These are phyloP conservation scores for Phytophthora parvispora DNA, from an alignment of 352 stramenopile species.

Conservation along the genomic window DNA sequence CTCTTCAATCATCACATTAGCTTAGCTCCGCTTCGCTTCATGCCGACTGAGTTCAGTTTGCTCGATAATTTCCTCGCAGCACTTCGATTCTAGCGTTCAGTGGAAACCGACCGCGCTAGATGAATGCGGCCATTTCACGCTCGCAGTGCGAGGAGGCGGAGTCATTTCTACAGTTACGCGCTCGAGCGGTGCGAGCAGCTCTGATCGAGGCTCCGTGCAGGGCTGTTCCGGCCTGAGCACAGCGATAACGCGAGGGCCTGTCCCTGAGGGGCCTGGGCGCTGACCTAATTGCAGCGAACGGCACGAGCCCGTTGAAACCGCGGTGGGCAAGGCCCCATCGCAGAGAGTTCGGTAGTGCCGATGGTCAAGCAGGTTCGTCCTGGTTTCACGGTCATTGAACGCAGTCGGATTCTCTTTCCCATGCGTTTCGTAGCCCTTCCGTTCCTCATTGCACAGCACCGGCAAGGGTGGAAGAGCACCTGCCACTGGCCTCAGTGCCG, in stretches of 20 bases:
- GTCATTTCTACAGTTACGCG: slow-evolving; percentile 17
- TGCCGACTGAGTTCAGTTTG: neutral
- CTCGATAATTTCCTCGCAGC: neutral
- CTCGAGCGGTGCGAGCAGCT: neutral
- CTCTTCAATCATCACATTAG: no score
- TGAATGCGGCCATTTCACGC: slow-evolving; percentile 6
- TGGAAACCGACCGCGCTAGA: slow-evolving; percentile 1
- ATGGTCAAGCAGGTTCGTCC: neutral
- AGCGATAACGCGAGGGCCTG: slow-evolving; percentile 6
- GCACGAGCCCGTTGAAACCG: slow-evolving; percentile 9
- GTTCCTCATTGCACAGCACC: neutral
- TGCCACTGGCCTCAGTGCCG: slow-evolving; percentile 25
- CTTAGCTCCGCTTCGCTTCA: neutral
- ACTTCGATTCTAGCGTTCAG: neutral
- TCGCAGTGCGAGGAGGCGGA: neutral
- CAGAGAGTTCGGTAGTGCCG: neutral
- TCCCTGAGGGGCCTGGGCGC: neutral
- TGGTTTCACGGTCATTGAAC: slow-evolving; percentile 3
- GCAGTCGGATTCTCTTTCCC: slow-evolving; percentile 4
- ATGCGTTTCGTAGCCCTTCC: slow-evolving; percentile 10
- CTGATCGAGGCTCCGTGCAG: no score
- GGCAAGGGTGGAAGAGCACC: slow-evolving; percentile 13
- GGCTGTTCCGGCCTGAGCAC: slow-evolving; percentile 3
- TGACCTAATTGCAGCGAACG: slow-evolving; percentile 6
- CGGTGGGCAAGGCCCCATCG: neutral